phyloP scores from a whole-genome alignment of 2,329 filamentous ascomycete genomes.

The Monilinia vaccinii-corymbosi region DNA sequence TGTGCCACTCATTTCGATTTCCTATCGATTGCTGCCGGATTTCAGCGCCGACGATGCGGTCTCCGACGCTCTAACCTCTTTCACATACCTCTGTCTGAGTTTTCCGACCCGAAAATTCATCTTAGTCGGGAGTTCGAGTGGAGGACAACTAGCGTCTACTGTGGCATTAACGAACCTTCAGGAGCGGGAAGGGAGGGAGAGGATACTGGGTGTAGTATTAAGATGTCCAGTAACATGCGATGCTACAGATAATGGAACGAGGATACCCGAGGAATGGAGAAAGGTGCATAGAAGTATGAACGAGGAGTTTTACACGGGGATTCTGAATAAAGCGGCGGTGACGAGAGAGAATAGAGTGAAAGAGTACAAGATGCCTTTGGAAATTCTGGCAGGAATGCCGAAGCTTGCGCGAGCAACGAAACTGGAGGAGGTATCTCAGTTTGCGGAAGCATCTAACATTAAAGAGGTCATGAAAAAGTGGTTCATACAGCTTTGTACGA shows the following conservation, averaged over 20 bases:
- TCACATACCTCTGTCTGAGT: conserved; percentile 21
- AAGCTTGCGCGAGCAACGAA: neutral
- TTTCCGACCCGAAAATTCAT: conserved; percentile 16
- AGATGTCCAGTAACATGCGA: conserved; percentile 41
- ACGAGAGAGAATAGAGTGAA: conserved; percentile 31
- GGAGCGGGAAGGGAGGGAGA: neutral
- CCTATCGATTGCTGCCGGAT: conserved; percentile 38
- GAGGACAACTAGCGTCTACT: conserved; percentile 39
- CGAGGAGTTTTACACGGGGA: conserved; percentile 30
- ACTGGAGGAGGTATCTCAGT: neutral
- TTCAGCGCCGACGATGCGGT: conserved; percentile 34
- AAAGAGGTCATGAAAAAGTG: conserved; percentile 33
- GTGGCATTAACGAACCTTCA: conserved; percentile 31
- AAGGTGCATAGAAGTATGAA: conserved; percentile 34
- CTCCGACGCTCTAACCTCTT: conserved; percentile 35
- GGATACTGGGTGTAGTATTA: conserved; percentile 35
- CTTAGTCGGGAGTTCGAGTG: conserved; percentile 39
- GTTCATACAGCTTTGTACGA: conserved; percentile 40
- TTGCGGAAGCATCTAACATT: neutral
- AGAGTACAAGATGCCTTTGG: conserved; percentile 34
- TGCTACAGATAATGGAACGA: conserved; percentile 31
- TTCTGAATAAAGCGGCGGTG: conserved; percentile 31
- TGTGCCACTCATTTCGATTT: conserved; percentile 35
- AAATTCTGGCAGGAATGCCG: conserved; percentile 26
- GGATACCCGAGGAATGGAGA: conserved; percentile 32